Percentiles rank a stretch among this genome's conserved stretches.
These are phyloP conservation scores for Cutaneotrichosporon curvatum DNA, from an alignment of 1,284 basidiomycete species.

Conservation along the genomic window DNA sequence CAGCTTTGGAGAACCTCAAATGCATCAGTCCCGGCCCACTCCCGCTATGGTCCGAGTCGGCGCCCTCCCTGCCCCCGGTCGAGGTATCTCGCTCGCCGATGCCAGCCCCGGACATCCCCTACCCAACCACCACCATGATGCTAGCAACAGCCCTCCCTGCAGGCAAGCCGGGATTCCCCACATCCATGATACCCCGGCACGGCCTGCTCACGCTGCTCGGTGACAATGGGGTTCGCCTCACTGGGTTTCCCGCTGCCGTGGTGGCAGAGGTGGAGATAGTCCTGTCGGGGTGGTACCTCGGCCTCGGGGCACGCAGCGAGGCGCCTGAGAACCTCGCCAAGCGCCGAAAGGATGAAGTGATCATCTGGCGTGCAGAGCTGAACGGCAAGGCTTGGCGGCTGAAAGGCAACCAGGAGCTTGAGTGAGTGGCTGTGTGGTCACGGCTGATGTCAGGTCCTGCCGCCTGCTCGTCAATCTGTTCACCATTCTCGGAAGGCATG, in stretches of 20 bases:
- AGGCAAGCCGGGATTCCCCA: neutral
- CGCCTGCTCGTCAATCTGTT: constrained; percentile 32
- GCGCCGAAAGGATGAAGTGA: constrained; percentile 1
- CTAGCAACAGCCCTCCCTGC: no score
- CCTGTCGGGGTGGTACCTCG: constrained; percentile 24
- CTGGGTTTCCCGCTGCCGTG: constrained; percentile 23
- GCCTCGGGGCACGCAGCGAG: constrained; percentile 21
- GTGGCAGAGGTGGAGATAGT: constrained; percentile 22
- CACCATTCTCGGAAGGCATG: constrained; percentile 28
- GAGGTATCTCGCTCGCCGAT: constrained; percentile 1
- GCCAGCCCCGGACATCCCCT: constrained; percentile 1
- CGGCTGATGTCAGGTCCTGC: constrained; percentile 22
- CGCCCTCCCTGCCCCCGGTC: constrained; percentile 26
- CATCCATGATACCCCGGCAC: constrained; percentile 14
- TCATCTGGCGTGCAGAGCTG: constrained; percentile 28
- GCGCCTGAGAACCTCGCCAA: constrained; percentile 11
- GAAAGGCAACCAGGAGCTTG: constrained; percentile 36
- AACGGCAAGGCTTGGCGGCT: constrained; percentile 34
- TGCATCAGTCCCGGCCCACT: constrained; percentile 13
- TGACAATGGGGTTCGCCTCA: constrained; percentile 23
- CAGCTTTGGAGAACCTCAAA: constrained; percentile 34
- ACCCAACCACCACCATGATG: constrained; percentile 3
- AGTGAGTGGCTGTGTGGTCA: constrained; percentile 22
- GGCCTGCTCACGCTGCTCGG: constrained; percentile 28
- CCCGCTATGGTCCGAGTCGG: constrained; percentile 32